phyloP scores from a whole-genome alignment of 768 basidiomycete genomes.

The Termitomyces sp. region DNA sequence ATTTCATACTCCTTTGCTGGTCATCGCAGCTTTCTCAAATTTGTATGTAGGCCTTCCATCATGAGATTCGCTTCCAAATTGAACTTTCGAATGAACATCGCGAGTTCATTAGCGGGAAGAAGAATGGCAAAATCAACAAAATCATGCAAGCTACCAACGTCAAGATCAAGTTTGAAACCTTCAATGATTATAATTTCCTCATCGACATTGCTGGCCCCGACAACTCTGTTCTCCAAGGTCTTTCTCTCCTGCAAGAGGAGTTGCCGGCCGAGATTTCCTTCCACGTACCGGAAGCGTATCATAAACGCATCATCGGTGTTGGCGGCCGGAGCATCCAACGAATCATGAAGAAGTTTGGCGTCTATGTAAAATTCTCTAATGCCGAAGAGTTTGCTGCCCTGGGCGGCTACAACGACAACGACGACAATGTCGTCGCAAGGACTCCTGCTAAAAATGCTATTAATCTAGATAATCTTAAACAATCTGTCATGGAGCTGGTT shows the following conservation, averaged over 20 bases:
- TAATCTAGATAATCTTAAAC: conserved; percentile 92
- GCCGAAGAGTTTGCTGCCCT: conserved; percentile 94
- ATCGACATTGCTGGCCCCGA: conserved; percentile 89
- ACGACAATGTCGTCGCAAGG: conserved; percentile 97
- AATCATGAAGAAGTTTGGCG: conserved; percentile 99
- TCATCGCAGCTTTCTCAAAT: neutral
- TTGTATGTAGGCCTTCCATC: conserved; percentile 73
- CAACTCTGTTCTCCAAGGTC: conserved; percentile 79
- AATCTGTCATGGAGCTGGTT: conserved; percentile 96
- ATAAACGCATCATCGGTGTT: conserved; percentile 98
- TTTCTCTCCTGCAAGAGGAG: conserved; percentile 91
- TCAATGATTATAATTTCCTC: conserved; percentile 94
- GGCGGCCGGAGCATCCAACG: conserved; percentile 97
- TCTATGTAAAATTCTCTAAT: conserved; percentile 98
- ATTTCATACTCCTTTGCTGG: conserved; percentile 12
- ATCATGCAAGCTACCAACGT: conserved; percentile 97
- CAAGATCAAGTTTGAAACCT: conserved; percentile 98
- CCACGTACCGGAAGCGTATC: conserved; percentile 96
- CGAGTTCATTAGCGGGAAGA: conserved; percentile 98
- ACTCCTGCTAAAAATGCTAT: conserved; percentile 97
- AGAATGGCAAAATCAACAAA: conserved; percentile 99
- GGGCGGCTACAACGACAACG: conserved; percentile 95
- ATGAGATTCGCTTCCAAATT: conserved; percentile 97
- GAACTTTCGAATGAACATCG: conserved; percentile 97
- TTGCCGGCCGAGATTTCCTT: conserved; percentile 98